A percentile compares a stretch with the other conserved stretches of the same genome.
These are phyloP conservation scores for Hylodesmum podocarpum DNA, from an alignment of 306 rosid genomes.

Conservation along the genomic window DNA sequence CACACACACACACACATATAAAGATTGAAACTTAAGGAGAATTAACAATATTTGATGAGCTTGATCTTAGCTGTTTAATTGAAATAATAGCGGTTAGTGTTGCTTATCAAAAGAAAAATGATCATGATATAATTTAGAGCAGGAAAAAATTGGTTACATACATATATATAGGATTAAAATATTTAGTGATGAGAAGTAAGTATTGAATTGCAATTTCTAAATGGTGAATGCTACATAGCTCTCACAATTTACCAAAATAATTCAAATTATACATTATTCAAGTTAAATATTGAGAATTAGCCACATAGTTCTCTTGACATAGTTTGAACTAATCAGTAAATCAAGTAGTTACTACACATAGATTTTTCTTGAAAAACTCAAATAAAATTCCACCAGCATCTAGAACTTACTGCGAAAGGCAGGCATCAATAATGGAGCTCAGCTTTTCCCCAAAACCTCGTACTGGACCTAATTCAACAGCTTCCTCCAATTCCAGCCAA, in stretches of 20 bases:
- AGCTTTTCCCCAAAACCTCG: slow-evolving; percentile 75
- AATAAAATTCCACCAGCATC: slow-evolving; percentile 26
- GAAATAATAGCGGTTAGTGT: background rate
- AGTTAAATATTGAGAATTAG: background rate
- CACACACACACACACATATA: no score
- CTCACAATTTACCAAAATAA: background rate
- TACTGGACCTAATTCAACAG: slow-evolving; percentile 66
- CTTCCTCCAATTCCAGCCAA: slow-evolving; percentile 81
- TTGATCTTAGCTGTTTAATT: background rate
- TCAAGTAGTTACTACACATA: slow-evolving; percentile 3
- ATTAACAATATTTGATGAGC: background rate
- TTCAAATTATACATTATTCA: background rate
- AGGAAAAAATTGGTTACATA: background rate
- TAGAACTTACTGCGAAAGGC: slow-evolving; percentile 71
- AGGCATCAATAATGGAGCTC: slow-evolving; percentile 63
- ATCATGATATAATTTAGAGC: background rate
- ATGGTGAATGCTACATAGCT: background rate
- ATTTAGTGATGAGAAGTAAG: background rate
- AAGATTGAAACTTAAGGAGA: background rate
- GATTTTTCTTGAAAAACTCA: slow-evolving; percentile 12
- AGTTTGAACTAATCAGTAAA: slow-evolving; percentile 6
- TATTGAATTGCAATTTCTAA: background rate
- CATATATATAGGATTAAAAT: background rate
- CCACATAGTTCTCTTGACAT: background rate
- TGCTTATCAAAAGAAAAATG: background rate